Evolutionary conservation across 2,329 filamentous ascomycete species (phyloP).

Genomic region (Acarospora socialis): DNA sequence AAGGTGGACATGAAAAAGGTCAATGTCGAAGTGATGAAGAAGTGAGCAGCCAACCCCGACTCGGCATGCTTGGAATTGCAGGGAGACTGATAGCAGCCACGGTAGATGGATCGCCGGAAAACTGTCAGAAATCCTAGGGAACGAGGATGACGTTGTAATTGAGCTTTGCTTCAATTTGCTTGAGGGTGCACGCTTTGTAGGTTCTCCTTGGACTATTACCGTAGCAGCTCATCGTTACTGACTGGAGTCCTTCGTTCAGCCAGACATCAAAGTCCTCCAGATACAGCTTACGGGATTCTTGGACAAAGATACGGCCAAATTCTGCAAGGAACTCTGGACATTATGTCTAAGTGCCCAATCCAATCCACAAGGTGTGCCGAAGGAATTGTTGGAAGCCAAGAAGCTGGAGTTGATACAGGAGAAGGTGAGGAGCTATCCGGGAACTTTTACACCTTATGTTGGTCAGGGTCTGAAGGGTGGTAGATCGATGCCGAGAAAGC

Average conservation of each 20-base stretch:
- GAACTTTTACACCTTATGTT: constrained; percentile 4
- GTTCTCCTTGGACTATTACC: constrained; percentile 22
- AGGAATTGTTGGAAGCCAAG: constrained; percentile 89
- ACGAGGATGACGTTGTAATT: constrained; percentile 89
- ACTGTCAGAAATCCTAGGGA: constrained; percentile 76
- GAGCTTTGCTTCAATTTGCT: constrained; percentile 60
- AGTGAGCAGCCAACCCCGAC: constrained; percentile 40
- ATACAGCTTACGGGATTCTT: constrained; percentile 92
- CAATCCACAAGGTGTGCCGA: constrained; percentile 80
- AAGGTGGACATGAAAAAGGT: constrained; percentile 98
- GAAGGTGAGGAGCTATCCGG: constrained; percentile 46
- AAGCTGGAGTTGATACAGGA: constrained; percentile 90
- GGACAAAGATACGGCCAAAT: constrained; percentile 74
- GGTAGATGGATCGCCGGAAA: constrained; percentile 81
- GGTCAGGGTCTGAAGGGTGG: constrained; percentile 2
- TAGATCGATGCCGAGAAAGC: constrained; percentile 72
- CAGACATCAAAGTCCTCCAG: constrained; percentile 88
- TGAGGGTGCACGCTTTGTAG: constrained; percentile 62
- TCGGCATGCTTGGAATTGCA: constrained; percentile 11
- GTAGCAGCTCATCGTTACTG: constrained; percentile 1
- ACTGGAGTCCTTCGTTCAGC: constrained; percentile 38
- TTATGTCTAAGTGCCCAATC: constrained; percentile 79
- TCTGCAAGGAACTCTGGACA: constrained; percentile 91
- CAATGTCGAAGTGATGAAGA: constrained; percentile 95
- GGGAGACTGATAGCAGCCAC: constrained; percentile 1